These are phyloP conservation scores for Penicillium cosmopolitanum DNA, from an alignment of 495 filamentous ascomycete genomes.

Conservation along the genomic window DNA sequence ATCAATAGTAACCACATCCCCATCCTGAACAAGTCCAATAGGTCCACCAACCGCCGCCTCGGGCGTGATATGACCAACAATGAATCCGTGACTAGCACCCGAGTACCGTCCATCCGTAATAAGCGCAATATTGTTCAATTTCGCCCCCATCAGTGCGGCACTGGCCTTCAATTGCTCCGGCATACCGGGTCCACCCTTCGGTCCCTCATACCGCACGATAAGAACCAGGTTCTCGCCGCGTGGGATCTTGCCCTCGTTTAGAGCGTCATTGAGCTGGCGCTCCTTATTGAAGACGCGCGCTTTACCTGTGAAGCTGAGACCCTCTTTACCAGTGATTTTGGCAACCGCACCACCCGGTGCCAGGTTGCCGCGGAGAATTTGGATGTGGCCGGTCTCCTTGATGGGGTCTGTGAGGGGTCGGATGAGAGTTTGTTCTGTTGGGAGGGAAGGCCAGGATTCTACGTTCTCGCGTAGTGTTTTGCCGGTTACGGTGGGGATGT, in stretches of 20 bases:
- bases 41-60: slow-evolving; percentile 86
- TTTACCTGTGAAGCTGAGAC: slow-evolving; percentile 76
- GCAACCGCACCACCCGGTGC: slow-evolving; percentile 91
- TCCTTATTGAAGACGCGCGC: slow-evolving; percentile 95
- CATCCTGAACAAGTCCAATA: slow-evolving; percentile 78
- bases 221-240: slow-evolving; percentile 84
- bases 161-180: slow-evolving; percentile 93
- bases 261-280: slow-evolving; percentile 71
- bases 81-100: slow-evolving; percentile 92
- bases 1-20: slow-evolving; percentile 86
- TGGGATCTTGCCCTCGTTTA: slow-evolving; percentile 72
- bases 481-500: slow-evolving; percentile 89
- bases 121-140: slow-evolving; percentile 83
- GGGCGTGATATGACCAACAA: slow-evolving; percentile 92
- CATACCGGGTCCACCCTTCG: slow-evolving; percentile 96
- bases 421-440: slow-evolving; percentile 83
- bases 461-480: slow-evolving; percentile 90
- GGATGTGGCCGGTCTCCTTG: slow-evolving; percentile 85
- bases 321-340: slow-evolving; percentile 98
- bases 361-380: slow-evolving; percentile 88
- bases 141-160: slow-evolving; percentile 92
- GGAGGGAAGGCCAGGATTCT: slow-evolving; percentile 75
- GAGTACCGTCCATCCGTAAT: slow-evolving; percentile 94
- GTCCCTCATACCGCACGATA: slow-evolving; percentile 93
- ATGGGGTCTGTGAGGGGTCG: slow-evolving; percentile 81